Conservation (phyloP, 306 rosid species). For the Urtica urens region DNA sequence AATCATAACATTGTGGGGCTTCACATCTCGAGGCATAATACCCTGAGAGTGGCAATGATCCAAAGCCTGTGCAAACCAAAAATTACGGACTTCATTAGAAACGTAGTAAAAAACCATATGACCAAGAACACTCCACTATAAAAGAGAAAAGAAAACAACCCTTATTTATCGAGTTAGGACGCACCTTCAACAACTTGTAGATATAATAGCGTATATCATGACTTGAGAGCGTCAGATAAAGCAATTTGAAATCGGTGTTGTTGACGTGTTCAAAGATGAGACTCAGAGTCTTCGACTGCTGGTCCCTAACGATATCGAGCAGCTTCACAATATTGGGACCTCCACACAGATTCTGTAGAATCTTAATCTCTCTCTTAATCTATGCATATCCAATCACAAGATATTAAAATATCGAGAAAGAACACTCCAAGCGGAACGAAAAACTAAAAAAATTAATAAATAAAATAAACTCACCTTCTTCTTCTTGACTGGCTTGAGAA, state of each 20-base stretch:
- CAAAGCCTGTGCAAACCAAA: too few relatives aligned
- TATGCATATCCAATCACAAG: slow-evolving; percentile 24
- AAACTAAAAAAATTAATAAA: too few relatives aligned
- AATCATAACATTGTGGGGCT: too few relatives aligned
- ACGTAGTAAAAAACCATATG: too few relatives aligned
- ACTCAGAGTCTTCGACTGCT: slow-evolving; percentile 92
- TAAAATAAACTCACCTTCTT: slow-evolving; percentile 65
- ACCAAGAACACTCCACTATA: too few relatives aligned
- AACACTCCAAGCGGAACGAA: too few relatives aligned
- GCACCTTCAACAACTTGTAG: slow-evolving; percentile 75
- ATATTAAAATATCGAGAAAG: too few relatives aligned
- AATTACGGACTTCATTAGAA: too few relatives aligned
- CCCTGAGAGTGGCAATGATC: too few relatives aligned
- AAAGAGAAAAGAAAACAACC: too few relatives aligned
- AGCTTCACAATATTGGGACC: slow-evolving; percentile 85
- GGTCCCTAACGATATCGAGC: slow-evolving; percentile 91
- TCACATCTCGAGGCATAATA: too few relatives aligned
- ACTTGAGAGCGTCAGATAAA: slow-evolving; percentile 73
- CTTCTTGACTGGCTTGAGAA: slow-evolving; percentile 88
- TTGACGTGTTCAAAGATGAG: slow-evolving; percentile 78
- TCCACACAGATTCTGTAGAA: slow-evolving; percentile 87
- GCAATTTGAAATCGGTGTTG: slow-evolving; percentile 85
- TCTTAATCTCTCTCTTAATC: slow-evolving; percentile 95
- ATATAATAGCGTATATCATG: slow-evolving; percentile 70
- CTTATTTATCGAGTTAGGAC: too few relatives aligned